Evolutionary conservation across 192 early-diverging fungal genomes (phyloP), one percentile per base, ranked within the genome.

Genomic region (Coemansia sp.): DNA sequence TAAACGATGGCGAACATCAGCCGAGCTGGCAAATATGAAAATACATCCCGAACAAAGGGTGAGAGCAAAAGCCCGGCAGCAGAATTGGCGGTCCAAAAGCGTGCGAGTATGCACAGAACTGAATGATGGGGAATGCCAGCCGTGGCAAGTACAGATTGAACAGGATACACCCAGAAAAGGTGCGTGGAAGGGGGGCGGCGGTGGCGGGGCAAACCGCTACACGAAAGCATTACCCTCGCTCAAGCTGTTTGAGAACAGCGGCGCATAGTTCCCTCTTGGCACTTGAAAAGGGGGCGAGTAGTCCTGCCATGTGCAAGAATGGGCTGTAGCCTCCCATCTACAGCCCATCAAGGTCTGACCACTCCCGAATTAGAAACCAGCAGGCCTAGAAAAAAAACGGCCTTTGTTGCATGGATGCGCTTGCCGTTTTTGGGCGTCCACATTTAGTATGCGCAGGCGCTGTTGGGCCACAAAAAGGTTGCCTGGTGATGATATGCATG

Each of bases 241-340:
- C 46, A n/a, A 14, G 46, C 12, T 14, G 48, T 39, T 62, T 62
- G 60, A 62, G 60, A 46, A 62, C 38, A 62, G 60, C 60, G 60
- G 60, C 60, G 60, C n/a, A n/a, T 50, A 53, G 12, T 56, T 35
- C 24, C 26, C 26, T 27, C 46, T n/a, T n/a, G n/a, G n/a, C n/a
- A n/a, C n/a, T n/a, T n/a, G n/a, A n/a, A n/a, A n/a, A n/a, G n/a
- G n/a, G n/a, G n/a, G n/a, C n/a, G n/a, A n/a, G n/a, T n/a, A n/a
- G n/a, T n/a, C n/a, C n/a, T n/a, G n/a, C n/a, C n/a, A n/a, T n/a
- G n/a, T 50, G 46, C 46, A 50, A 50, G 26, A 50, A 50, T 50
- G 46, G 26, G n/a, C 46, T 6, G 24, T 14, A n/a, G 2, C 24
- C 24, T 50, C 24, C 46, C 46, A 50, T 50, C 46, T 50, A 27